Conservation (phyloP, 2,329 filamentous ascomycete species). For the Cryphonectria carpinicola region DNA sequence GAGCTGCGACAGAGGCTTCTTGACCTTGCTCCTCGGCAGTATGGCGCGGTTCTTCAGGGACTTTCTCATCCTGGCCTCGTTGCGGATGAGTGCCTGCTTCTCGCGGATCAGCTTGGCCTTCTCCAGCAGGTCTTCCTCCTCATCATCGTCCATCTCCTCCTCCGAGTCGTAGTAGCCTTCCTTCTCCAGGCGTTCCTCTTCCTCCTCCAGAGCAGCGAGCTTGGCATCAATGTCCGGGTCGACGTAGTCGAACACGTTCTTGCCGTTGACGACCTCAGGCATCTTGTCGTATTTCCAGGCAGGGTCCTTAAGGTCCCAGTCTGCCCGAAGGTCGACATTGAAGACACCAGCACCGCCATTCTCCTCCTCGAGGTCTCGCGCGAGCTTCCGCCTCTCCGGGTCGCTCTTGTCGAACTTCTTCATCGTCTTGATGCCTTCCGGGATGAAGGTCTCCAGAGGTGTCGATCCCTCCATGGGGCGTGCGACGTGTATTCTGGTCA, state of each 20-base stretch:
- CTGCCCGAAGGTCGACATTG: conserved; percentile 88
- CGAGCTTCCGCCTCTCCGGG: conserved; percentile 78
- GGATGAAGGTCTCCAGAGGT: conserved; percentile 78
- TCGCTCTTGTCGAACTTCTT: conserved; percentile 92
- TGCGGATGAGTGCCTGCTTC: conserved; percentile 89
- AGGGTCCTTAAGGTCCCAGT: conserved; percentile 83
- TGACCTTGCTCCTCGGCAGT: conserved; percentile 81
- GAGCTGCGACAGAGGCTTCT: conserved; percentile 85
- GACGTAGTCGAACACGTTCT: conserved; percentile 97
- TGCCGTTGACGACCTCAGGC: conserved; percentile 90
- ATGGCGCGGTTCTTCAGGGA: conserved; percentile 95
- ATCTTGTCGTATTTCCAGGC: conserved; percentile 98
- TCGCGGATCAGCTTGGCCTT: conserved; percentile 96
- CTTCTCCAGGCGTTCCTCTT: conserved; percentile 89
- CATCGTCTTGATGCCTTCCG: conserved; percentile 76
- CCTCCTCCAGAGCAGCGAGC: conserved; percentile 87
- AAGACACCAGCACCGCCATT: conserved; percentile 95
- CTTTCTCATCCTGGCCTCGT: conserved; percentile 94
- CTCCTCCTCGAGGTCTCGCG: conserved; percentile 86
- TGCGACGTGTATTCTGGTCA: conserved; percentile 96
- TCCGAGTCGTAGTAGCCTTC: conserved; percentile 95
- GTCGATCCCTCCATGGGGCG: conserved; percentile 81
- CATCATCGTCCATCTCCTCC: conserved; percentile 79
- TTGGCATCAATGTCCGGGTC: conserved; percentile 96
- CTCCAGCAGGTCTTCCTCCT: conserved; percentile 83